Conservation (phyloP, 2,329 filamentous ascomycete genomes). For the Emericellopsis cladophorae region DNA sequence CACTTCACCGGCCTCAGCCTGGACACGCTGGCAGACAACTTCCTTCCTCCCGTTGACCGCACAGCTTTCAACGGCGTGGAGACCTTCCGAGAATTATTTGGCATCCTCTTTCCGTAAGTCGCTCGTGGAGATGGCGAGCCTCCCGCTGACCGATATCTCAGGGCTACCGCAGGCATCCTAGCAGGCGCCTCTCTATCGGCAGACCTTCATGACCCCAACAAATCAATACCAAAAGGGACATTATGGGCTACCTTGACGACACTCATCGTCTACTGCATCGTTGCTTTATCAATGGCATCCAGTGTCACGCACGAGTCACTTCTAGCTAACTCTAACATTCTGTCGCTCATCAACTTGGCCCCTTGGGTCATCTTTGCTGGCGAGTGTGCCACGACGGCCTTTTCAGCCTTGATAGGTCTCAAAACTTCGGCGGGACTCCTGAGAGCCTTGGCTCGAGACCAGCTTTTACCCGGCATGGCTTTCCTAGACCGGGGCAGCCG, state of each 20-base stretch:
- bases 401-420: slow-evolving; percentile 78
- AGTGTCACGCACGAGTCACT: slow-evolving; percentile 65
- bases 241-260: slow-evolving; percentile 66
- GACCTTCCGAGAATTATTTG: slow-evolving; percentile 73
- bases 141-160: slow-evolving; percentile 18
- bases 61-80: slow-evolving; percentile 49
- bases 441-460: slow-evolving; percentile 71
- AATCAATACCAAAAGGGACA: slow-evolving; percentile 75
- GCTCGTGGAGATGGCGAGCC: not conserved
- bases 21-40: slow-evolving; percentile 59
- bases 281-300: slow-evolving; percentile 66
- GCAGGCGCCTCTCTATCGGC: slow-evolving; percentile 84
- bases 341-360: slow-evolving; percentile 72
- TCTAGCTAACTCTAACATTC: slow-evolving; percentile 63
- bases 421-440: slow-evolving; percentile 77
- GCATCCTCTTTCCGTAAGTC: slow-evolving; percentile 61
- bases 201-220: slow-evolving; percentile 70
- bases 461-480: slow-evolving; percentile 61
- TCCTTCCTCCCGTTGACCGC: slow-evolving; percentile 56
- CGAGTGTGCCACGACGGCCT: slow-evolving; percentile 72
- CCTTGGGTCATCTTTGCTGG: slow-evolving; percentile 62
- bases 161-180: slow-evolving; percentile 43
- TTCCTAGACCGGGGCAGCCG: slow-evolving; percentile 64
- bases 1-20: slow-evolving; percentile 68
- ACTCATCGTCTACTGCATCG: slow-evolving; percentile 61